Evolutionary conservation across 78 protist species (phyloP).

Genomic region (Cyanophora paradoxa): DNA sequence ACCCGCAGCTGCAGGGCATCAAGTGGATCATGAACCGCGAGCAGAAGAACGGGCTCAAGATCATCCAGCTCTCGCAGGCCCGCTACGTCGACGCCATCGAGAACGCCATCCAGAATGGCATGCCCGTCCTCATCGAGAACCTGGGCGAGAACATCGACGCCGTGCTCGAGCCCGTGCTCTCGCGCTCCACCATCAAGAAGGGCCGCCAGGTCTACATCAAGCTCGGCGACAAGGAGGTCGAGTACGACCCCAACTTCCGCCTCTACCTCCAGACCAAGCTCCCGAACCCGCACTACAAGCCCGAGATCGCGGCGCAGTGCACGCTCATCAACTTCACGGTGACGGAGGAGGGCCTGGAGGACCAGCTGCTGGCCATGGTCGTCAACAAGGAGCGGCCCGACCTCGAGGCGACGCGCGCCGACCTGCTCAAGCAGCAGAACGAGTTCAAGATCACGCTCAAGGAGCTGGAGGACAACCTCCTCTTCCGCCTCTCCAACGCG

Average conservation of each 20-base stretch:
- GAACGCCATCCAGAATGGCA: conserved; percentile 38
- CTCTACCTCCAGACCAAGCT: conserved; percentile 76
- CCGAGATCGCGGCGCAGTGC: conserved; percentile 81
- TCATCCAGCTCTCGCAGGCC: background rate
- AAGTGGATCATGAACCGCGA: conserved; percentile 45
- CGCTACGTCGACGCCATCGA: conserved; percentile 36
- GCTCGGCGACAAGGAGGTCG: conserved; percentile 64
- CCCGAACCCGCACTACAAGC: conserved; percentile 80
- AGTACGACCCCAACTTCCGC: conserved; percentile 46
- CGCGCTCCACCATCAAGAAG: conserved; percentile 3
- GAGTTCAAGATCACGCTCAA: conserved; percentile 48
- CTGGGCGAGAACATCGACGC: conserved; percentile 53
- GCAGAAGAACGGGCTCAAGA: background rate
- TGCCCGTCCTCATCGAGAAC: conserved; percentile 51
- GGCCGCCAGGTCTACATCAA: conserved; percentile 10
- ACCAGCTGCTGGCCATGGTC: conserved; percentile 82
- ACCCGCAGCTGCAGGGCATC: conserved; percentile 78
- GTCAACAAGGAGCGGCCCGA: conserved; percentile 80
- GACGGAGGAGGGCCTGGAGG: conserved; percentile 82
- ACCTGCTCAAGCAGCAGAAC: conserved; percentile 55
- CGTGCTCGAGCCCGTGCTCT: conserved; percentile 50
- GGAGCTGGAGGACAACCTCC: conserved; percentile 56
- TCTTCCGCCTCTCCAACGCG: conserved; percentile 50
- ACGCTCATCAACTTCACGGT: conserved; percentile 83
- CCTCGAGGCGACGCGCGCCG: conserved; percentile 43